Percentiles rank a stretch among this genome's conserved stretches.
phyloP scores from a whole-genome alignment of 768 basidiomycete species.

The Rhizopogon vinicolor region DNA sequence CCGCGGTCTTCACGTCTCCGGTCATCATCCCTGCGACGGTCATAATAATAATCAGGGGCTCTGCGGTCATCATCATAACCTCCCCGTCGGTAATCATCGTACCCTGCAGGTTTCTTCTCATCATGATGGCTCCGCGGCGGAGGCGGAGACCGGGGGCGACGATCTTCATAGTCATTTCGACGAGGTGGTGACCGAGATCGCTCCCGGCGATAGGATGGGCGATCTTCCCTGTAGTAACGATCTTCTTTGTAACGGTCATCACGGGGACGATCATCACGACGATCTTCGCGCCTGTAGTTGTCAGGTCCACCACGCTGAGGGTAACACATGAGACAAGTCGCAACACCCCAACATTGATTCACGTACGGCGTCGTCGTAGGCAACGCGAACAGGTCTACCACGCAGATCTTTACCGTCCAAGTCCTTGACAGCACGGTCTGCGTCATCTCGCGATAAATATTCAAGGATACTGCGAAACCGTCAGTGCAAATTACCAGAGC shows the following conservation, averaged over 20 bases:
- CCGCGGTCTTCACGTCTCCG: conserved; percentile 59
- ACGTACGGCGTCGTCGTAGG: conserved; percentile 57
- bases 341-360: conserved; percentile 1
- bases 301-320: conserved; percentile 60
- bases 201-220: conserved; percentile 56
- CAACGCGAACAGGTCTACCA: conserved; percentile 73
- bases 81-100: conserved; percentile 86
- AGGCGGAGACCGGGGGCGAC: conserved; percentile 74
- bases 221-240: conserved; percentile 48
- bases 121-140: conserved; percentile 76
- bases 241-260: conserved; percentile 60
- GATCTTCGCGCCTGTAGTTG: conserved; percentile 75
- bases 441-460: conserved; percentile 84
- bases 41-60: conserved; percentile 83
- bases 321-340: not conserved
- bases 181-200: conserved; percentile 81
- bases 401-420: conserved; percentile 86
- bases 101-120: conserved; percentile 87
- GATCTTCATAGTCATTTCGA: conserved; percentile 67
- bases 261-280: conserved; percentile 52
- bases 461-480: conserved; percentile 68
- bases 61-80: conserved; percentile 76
- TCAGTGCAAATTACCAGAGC: conserved; percentile 5
- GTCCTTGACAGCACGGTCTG: conserved; percentile 88
- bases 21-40: conserved; percentile 80